Conservation (phyloP, 1,284 basidiomycete genomes). For the Calocybe gambosa region DNA sequence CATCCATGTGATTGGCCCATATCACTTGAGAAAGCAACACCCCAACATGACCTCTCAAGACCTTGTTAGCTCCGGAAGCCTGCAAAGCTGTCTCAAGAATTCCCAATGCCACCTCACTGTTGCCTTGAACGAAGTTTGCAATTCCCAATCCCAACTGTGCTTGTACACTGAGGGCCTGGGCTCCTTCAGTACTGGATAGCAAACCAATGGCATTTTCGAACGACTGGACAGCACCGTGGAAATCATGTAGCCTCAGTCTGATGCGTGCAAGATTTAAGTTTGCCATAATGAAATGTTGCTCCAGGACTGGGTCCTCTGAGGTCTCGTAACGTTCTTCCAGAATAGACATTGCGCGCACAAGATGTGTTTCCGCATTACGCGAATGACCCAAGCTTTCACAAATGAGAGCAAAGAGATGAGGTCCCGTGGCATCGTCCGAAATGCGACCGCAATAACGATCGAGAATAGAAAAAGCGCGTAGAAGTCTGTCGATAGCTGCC, state of each 20-base stretch:
- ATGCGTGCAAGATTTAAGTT: conserved; percentile 82
- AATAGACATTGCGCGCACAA: conserved; percentile 63
- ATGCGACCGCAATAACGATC: conserved; percentile 68
- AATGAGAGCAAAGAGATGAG: conserved; percentile 84
- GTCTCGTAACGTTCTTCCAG: conserved; percentile 88
- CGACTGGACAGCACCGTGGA: conserved; percentile 58
- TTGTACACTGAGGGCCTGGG: conserved; percentile 50
- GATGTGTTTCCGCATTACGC: conserved; percentile 53
- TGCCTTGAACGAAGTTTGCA: conserved; percentile 59
- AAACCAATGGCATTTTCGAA: conserved; percentile 74
- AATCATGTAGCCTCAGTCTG: conserved; percentile 54
- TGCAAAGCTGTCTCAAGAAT: conserved; percentile 64
- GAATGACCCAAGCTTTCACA: conserved; percentile 79
- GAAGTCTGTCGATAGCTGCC: conserved; percentile 39
- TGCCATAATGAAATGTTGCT: conserved; percentile 77
- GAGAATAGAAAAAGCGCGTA: conserved; percentile 78
- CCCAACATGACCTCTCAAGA: conserved; percentile 61
- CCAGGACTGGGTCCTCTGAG: conserved; percentile 72
- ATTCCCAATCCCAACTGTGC: conserved; percentile 69
- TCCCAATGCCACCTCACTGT: conserved; percentile 59
- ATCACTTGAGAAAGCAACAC: conserved; percentile 76
- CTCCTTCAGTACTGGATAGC: conserved; percentile 44
- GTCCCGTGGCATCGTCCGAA: conserved; percentile 67
- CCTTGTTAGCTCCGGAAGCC: conserved; percentile 41
- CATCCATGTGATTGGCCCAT: conserved; percentile 75